Evolutionary conservation across 2,329 filamentous ascomycete genomes (phyloP), one percentile per base, ranked within the genome.

Genomic region (Penicillium sp.): DNA sequence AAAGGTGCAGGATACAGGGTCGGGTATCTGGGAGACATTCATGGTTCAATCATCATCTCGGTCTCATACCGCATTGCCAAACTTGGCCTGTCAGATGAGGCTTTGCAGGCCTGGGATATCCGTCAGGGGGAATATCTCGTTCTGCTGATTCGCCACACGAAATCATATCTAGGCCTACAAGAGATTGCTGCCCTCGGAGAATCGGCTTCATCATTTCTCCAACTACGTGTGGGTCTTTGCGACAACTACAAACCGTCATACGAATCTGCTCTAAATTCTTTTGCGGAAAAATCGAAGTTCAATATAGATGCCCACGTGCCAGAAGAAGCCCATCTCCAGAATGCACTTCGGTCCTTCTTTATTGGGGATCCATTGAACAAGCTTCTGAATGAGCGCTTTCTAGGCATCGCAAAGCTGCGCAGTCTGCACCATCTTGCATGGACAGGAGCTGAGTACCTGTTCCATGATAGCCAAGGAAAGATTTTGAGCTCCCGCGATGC

Each of bases 31-130:
- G 72, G 71, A 9, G 67, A 72, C 12, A 64, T 79, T 12, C 64
- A 66, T 8, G 72, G 66, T 41, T 68, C 74, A 2, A 45, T 70
- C 35, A 75, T 75, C 42, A 60, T 92, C 12, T 79, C 78, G 3
- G 62, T 92, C 2, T 86, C 87, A 0, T 75, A 84, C 18, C 79
- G 78, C 3, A 75, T 85, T 18, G 68, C 73, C 3, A 84, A 83
- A 50, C 74, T 95, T 1, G 79, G 76, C 0, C 76, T 95, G 9
- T 82, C 85, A 0, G 73, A 82, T 25, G 84, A 89, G 54, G 80
- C 79, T 0, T 75, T 86, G 61, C 73, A 82, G 53, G 84, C 87
- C 1, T 95, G 88, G 88, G 74, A 82, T 42, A 60, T 95, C 8
- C 64, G 75, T 10, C 64, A 71, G 0, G 62, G 70, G 0, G 81